Conservation (phyloP, 345 rosid genomes). For the Angophora floribunda region DNA sequence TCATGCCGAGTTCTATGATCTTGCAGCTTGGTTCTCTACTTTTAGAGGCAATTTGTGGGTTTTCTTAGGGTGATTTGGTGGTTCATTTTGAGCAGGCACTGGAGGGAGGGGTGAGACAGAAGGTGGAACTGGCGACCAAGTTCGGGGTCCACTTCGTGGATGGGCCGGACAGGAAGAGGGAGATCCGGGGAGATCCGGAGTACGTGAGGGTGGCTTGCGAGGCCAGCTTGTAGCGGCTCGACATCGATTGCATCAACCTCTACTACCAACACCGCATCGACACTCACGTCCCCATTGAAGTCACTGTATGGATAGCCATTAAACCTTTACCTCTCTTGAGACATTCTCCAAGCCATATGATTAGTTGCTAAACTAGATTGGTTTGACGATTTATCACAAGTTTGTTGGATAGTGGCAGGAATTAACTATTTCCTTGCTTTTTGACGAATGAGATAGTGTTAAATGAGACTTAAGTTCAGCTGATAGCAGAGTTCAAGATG, state of each 20-base stretch:
- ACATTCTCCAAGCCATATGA: not conserved
- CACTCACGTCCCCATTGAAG: constrained; percentile 40
- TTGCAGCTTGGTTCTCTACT: not conserved
- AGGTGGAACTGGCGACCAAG: constrained; percentile 49
- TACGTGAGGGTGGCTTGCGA: constrained; percentile 50
- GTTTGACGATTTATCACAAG: not conserved
- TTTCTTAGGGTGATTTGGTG: not conserved
- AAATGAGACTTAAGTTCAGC: not conserved
- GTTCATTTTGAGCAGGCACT: constrained; percentile 22
- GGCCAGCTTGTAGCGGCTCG: constrained; percentile 47
- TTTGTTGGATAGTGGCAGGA: not conserved
- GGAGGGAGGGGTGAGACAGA: constrained; percentile 38
- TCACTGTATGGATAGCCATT: constrained; percentile 24
- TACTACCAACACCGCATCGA: constrained; percentile 59
- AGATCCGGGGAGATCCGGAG: constrained; percentile 37
- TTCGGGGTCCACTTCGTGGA: constrained; percentile 20
- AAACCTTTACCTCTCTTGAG: not conserved
- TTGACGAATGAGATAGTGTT: not conserved
- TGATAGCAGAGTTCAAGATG: not conserved
- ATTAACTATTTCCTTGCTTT: not conserved
- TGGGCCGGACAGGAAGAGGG: not conserved
- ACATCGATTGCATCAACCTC: constrained; percentile 38
- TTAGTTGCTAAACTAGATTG: not conserved
- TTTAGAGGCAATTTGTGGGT: not conserved
- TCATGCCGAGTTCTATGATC: not conserved